Percentiles rank a stretch among this genome's conserved stretches.
Conservation (phyloP, 2,329 filamentous ascomycete genomes). For the Cryphonectria naterciae region DNA sequence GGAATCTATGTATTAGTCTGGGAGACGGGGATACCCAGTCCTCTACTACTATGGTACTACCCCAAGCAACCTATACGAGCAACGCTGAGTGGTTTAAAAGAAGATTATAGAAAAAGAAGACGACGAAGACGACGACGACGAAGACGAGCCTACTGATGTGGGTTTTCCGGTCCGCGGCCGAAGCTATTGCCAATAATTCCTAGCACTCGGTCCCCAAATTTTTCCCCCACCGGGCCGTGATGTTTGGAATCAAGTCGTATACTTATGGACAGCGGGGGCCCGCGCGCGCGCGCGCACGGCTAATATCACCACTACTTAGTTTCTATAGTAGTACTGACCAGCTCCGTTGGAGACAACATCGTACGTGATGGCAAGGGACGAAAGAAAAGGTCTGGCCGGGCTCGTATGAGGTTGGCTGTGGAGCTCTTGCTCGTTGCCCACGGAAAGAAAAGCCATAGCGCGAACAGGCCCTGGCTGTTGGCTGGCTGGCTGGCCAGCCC, state of each 20-base stretch:
- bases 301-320: neutral
- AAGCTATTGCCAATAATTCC: constrained; percentile 4
- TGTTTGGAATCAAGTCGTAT: neutral
- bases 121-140: neutral
- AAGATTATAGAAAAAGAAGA: no score
- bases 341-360: neutral
- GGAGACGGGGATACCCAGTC: neutral
- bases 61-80: no score
- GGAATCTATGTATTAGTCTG: neutral
- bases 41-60: neutral
- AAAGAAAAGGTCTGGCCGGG: neutral
- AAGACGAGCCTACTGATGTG: neutral
- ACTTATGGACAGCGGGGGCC: neutral
- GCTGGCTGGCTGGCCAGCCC: no score
- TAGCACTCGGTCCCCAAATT: neutral
- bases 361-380: no score
- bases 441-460: no score
- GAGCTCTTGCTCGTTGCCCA: neutral
- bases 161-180: neutral
- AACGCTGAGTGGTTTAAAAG: no score
- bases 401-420: neutral
- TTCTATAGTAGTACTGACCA: neutral
- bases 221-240: neutral
- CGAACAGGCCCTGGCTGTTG: no score
- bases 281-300: no score